Percentiles rank a stretch among this genome's conserved stretches.
These are phyloP conservation scores for Pythium brassicae DNA, from an alignment of 352 stramenopile genomes.

Conservation along the genomic window DNA sequence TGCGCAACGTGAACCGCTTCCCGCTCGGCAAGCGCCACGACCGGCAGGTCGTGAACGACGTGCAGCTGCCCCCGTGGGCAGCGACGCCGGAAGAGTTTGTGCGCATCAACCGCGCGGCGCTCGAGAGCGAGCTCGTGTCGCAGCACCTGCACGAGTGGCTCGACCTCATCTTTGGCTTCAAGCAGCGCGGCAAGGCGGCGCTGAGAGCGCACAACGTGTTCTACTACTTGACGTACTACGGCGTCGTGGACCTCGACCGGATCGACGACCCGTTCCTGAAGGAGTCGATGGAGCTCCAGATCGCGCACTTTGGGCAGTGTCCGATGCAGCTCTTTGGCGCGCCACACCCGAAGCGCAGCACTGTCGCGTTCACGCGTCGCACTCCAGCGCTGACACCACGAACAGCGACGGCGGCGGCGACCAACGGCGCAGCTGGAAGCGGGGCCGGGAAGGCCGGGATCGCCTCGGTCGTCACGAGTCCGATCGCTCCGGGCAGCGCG, in stretches of 20 bases:
- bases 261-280: constrained; percentile 93
- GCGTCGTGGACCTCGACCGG: constrained; percentile 95
- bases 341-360: constrained; percentile 64
- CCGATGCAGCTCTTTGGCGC: constrained; percentile 92
- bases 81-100: constrained; percentile 95
- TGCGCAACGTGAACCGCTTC: constrained; percentile 96
- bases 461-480: constrained; percentile 10
- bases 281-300: constrained; percentile 96
- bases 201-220: constrained; percentile 97
- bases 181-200: constrained; percentile 94
- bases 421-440: constrained; percentile 3
- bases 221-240: constrained; percentile 91
- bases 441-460: neutral
- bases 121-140: constrained; percentile 99
- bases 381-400: constrained; percentile 11
- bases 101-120: constrained; percentile 90
- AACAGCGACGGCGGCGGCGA: constrained; percentile 6
- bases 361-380: constrained; percentile 18
- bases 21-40: constrained; percentile 91
- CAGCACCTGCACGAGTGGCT: constrained; percentile 97
- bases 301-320: constrained; percentile 98
- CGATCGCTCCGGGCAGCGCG: constrained; percentile 3
- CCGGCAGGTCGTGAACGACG: constrained; percentile 85
- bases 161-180: constrained; percentile 99
- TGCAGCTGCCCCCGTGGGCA: constrained; percentile 97